A percentile compares a stretch with the other conserved stretches of the same genome.
These are phyloP conservation scores for Lachnellula suecica DNA, from an alignment of 2,329 filamentous ascomycete genomes.

Conservation along the genomic window DNA sequence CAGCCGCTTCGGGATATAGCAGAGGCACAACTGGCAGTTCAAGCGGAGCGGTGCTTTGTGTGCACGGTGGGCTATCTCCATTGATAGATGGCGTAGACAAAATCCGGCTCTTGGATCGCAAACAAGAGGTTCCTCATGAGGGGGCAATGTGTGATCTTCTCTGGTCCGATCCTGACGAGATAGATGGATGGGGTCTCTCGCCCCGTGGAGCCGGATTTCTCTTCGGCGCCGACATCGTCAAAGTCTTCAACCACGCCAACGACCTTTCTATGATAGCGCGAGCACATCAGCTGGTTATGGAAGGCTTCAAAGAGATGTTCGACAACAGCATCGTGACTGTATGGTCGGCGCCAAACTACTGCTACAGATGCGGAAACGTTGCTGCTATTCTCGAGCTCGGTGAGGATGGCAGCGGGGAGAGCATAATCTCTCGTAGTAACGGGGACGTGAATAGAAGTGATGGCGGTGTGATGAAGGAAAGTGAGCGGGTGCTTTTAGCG, in stretches of 20 bases:
- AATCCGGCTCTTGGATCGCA: constrained; percentile 90
- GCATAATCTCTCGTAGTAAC: constrained; percentile 32
- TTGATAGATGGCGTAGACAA: constrained; percentile 93
- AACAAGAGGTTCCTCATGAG: constrained; percentile 97
- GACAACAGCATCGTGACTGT: constrained; percentile 94
- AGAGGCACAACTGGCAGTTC: constrained; percentile 63
- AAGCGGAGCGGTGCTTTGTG: constrained; percentile 85
- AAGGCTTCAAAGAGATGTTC: constrained; percentile 99
- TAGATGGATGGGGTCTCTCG: constrained; percentile 93
- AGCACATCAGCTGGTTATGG: constrained; percentile 97
- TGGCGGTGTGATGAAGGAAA: constrained; percentile 51
- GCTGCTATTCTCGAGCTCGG: constrained; percentile 91
- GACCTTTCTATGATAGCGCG: constrained; percentile 89
- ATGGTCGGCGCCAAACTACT: constrained; percentile 98
- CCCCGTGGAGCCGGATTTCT: constrained; percentile 79
- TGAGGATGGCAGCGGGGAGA: constrained; percentile 79
- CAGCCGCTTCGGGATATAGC: constrained; percentile 72
- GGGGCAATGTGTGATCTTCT: constrained; percentile 98
- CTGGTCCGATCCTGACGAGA: constrained; percentile 98
- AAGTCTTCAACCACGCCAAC: constrained; percentile 92
- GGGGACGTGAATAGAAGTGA: constrained; percentile 53
- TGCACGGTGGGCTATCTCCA: constrained; percentile 90
- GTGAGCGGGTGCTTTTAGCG: constrained; percentile 50
- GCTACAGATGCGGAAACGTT: constrained; percentile 88
- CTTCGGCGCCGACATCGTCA: constrained; percentile 94